phyloP scores from a whole-genome alignment of 1,139 yeast genomes.

The Kodamaea alishanica region DNA sequence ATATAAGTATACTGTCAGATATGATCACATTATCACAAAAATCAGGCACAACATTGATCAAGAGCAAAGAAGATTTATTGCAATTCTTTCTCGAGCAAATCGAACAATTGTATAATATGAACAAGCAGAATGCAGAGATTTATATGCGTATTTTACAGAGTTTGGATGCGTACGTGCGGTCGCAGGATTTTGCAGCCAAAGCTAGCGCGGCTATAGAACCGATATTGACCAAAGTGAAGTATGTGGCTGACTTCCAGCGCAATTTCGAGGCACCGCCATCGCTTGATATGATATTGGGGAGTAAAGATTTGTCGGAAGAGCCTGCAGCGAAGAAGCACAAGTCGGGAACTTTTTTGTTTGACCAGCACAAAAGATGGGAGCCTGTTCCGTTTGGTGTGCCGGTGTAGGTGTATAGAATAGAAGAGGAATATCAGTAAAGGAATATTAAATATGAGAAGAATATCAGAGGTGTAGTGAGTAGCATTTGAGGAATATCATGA shows the following conservation, averaged over 20 bases:
- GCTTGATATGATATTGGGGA: slow-evolving; percentile 22
- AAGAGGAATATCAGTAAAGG: too few relatives aligned
- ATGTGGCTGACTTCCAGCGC: slow-evolving; percentile 9
- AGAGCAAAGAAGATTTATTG: slow-evolving; percentile 5
- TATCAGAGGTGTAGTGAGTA: too few relatives aligned
- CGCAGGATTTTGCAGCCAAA: too few relatives aligned
- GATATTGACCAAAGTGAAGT: slow-evolving; percentile 7
- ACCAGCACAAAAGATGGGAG: slow-evolving; percentile 31
- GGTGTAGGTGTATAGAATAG: slow-evolving; percentile 3
- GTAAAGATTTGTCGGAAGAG: slow-evolving; percentile 5
- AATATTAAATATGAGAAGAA: too few relatives aligned
- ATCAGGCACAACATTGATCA: slow-evolving; percentile 1
- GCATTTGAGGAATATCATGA: too few relatives aligned
- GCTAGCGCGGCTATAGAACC: slow-evolving; percentile 1
- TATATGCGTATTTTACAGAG: too few relatives aligned
- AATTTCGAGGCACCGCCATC: slow-evolving; percentile 22
- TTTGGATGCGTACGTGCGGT: too few relatives aligned
- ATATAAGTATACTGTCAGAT: background rate
- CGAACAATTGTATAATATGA: background rate
- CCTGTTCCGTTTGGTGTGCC: slow-evolving; percentile 46
- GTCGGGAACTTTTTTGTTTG: slow-evolving; percentile 21
- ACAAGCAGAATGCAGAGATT: too few relatives aligned
- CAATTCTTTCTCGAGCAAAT: slow-evolving; percentile 6
- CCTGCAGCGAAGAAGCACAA: slow-evolving; percentile 11
- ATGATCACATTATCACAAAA: background rate